phyloP scores from a whole-genome alignment of 495 filamentous ascomycete species.

The Aspergillus saccharolyticus region DNA sequence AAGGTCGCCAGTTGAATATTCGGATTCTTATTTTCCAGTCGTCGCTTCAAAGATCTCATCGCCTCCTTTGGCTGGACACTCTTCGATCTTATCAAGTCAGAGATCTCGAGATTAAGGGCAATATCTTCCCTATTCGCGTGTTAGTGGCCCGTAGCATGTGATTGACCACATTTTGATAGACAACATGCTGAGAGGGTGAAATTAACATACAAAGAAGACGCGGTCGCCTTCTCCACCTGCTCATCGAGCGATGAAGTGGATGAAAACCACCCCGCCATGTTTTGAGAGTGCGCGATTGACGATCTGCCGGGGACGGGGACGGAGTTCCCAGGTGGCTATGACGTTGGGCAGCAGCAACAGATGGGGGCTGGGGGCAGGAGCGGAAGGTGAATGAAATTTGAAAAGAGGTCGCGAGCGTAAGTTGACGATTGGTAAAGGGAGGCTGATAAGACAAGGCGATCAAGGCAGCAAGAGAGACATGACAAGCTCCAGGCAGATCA shows the following conservation, averaged over 20 bases:
- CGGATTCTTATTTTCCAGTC: slow-evolving; percentile 93
- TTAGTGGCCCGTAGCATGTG: neutral
- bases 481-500: slow-evolving; percentile 19
- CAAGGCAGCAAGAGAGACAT: slow-evolving; percentile 3
- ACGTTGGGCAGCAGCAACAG: slow-evolving; percentile 20
- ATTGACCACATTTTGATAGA: slow-evolving; percentile 1
- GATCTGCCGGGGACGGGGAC: neutral
- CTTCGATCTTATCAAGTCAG: slow-evolving; percentile 92
- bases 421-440: neutral
- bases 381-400: neutral
- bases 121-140: slow-evolving; percentile 75
- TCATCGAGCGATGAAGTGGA: slow-evolving; percentile 86
- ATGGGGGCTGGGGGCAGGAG: neutral
- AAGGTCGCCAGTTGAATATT: slow-evolving; percentile 91
- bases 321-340: slow-evolving; percentile 13
- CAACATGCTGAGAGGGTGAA: neutral
- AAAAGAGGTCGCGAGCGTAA: neutral
- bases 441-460: neutral
- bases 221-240: slow-evolving; percentile 91
- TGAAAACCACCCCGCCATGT: slow-evolving; percentile 90
- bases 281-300: slow-evolving; percentile 24
- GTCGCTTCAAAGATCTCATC: slow-evolving; percentile 89
- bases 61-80: slow-evolving; percentile 95
- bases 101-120: slow-evolving; percentile 93
- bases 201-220: slow-evolving; percentile 72